These are phyloP conservation scores for Acanthamoeba royreba DNA, from an alignment of 208 protist genomes.

Conservation along the genomic window DNA sequence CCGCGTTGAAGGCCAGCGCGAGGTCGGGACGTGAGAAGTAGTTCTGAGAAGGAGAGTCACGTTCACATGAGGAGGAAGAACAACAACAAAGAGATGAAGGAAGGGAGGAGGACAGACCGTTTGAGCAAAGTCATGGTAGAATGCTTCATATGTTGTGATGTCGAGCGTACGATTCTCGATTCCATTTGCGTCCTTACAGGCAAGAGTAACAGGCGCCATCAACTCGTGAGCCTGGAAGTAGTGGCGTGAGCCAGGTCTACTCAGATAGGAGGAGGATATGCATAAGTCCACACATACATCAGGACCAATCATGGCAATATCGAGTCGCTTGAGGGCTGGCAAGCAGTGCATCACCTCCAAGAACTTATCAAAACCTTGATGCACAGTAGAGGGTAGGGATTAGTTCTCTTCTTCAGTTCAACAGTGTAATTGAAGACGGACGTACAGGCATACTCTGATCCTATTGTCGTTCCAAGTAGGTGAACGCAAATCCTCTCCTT, in stretches of 20 bases:
- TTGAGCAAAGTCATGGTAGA: not conserved
- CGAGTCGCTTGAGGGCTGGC: not conserved
- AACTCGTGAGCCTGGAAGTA: not conserved
- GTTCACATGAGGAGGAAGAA: not conserved
- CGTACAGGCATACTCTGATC: not conserved
- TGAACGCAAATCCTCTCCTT: not conserved
- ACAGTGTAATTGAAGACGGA: not conserved
- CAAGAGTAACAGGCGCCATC: not conserved
- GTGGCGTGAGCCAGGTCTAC: not conserved
- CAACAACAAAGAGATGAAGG: not conserved
- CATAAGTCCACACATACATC: not conserved
- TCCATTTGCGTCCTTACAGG: not conserved
- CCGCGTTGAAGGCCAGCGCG: not conserved
- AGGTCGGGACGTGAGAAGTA: not conserved
- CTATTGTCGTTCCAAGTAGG: not conserved
- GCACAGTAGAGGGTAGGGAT: not conserved
- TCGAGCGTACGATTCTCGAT: not conserved
- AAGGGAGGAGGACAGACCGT: not conserved
- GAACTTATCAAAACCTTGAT: not conserved
- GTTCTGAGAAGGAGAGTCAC: not conserved
- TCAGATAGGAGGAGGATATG: not conserved
- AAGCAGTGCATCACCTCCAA: not conserved
- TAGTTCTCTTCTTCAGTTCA: not conserved
- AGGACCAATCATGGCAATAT: not conserved
- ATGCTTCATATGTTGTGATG: not conserved